phyloP scores from a whole-genome alignment of 331 rosid species.

The Dryas integrifolia region DNA sequence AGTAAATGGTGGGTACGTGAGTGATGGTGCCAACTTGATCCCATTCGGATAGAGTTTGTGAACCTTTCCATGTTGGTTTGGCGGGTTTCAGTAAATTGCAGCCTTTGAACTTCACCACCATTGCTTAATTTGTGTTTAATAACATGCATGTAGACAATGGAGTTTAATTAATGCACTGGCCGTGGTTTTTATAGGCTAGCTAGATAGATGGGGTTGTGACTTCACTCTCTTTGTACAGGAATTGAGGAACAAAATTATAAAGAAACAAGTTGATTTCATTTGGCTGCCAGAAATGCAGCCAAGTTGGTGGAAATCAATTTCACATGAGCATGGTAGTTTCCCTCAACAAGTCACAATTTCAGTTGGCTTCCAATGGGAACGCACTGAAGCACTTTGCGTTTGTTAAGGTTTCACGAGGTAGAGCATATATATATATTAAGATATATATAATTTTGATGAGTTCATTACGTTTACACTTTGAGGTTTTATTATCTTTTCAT shows the following conservation, averaged over 20 bases:
- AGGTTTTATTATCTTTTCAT: too few species aligned
- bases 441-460: too few species aligned
- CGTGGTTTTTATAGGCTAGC: neutral
- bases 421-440: too few species aligned
- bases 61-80: slow-evolving; percentile 47
- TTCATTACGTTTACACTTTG: too few species aligned
- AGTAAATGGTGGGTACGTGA: slow-evolving; percentile 51
- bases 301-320: neutral
- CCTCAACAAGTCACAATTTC: neutral
- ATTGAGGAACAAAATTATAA: too few species aligned
- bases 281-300: neutral
- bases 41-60: slow-evolving; percentile 47
- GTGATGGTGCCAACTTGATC: slow-evolving; percentile 52
- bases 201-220: neutral
- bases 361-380: neutral
- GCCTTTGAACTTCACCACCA: slow-evolving; percentile 40
- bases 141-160: neutral
- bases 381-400: neutral
- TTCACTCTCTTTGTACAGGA: neutral
- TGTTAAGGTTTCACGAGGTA: neutral
- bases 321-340: neutral
- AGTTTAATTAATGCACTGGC: neutral
- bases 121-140: slow-evolving; percentile 2
- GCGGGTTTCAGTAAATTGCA: slow-evolving; percentile 37
- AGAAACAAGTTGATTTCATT: neutral